Evolutionary conservation across 208 protist species (phyloP), one percentile per base, ranked within the genome.

Genomic region (Wallacemonas sp.): DNA sequence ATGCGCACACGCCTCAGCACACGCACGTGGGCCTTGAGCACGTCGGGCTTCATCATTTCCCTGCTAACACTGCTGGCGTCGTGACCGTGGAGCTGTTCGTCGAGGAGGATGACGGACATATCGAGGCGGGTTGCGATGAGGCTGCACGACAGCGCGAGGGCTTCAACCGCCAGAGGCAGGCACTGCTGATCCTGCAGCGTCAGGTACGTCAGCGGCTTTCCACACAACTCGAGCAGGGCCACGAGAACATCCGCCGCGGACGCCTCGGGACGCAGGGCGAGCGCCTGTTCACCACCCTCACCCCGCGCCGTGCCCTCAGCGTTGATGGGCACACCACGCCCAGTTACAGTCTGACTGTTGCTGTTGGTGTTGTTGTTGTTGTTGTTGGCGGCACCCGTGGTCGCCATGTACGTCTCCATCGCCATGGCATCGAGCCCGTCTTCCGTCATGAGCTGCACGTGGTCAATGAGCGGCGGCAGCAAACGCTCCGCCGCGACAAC

Each of bases 171-270:
- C 19, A 36, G 14, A 14, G 58, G 46, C 17, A 76, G 66, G 44
- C 68, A 56, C 19, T 58, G 72, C 41, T 86, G 72, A 54, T 86
- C 80, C 2, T 80, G 54, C 24, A 68, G 23, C 24, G 75, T 82
- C 24, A 86, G 36, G 48, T 69, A 82, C 29, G 79, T 64, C 44
- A 86, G 70, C 17, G 80, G 80, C 36, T 74, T 62, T 2, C 74
- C 48, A 58, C 74, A 82, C 43, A 82, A 72, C 54, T 72, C 68
- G 17, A 86, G 56, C 55, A 86, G 46, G 8, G 75, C 76, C 19
- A 74, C 39, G 6, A 86, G 41, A 0, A 77, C 72, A 24, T 58
- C 62, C n/a, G 58, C 48, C 3, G 61, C 62, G 6, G 61, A 24
- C 4, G 52, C 52, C 6, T 58, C 52, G n/a, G 29, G 32, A 2